phyloP scores from a whole-genome alignment of 257 asterid genomes.

The Schizonepeta tenuifolia region DNA sequence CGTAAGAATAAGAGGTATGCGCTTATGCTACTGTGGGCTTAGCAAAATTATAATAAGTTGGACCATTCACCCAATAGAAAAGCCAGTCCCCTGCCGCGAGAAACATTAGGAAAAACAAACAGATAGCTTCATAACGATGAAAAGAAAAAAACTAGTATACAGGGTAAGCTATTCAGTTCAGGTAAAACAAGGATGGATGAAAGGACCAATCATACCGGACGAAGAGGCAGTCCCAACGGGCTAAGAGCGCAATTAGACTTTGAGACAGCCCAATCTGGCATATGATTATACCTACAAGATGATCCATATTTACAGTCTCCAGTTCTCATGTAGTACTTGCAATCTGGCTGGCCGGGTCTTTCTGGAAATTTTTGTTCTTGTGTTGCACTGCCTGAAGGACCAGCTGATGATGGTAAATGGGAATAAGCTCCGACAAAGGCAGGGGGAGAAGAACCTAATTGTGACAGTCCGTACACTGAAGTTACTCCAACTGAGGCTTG shows the following conservation, averaged over 20 bases:
- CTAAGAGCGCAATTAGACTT: conserved; percentile 58
- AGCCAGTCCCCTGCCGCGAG: background rate
- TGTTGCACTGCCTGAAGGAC: conserved; percentile 43
- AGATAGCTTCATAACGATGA: background rate
- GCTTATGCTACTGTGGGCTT: background rate
- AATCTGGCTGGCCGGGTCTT: conserved; percentile 76
- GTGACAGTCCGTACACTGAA: conserved; percentile 63
- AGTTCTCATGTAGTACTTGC: conserved; percentile 80
- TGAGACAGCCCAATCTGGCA: conserved; percentile 58
- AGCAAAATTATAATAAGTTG: background rate
- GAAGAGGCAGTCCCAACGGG: conserved; percentile 86
- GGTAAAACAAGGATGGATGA: conserved; percentile 19
- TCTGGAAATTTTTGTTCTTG: conserved; percentile 70
- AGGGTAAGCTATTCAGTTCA: background rate
- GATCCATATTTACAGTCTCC: conserved; percentile 90
- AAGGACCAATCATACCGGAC: conserved; percentile 62
- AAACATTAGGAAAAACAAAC: background rate
- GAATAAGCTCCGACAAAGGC: conserved; percentile 58
- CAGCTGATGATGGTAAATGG: conserved; percentile 51
- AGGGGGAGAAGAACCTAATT: conserved; percentile 59
- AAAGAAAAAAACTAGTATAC: background rate
- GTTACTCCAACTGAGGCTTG: conserved; percentile 58
- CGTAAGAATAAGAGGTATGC: background rate
- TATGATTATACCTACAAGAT: conserved; percentile 85
- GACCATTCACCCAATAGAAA: background rate